Evolutionary conservation across 345 rosid genomes (phyloP).

Genomic region (Bretschneidera sinensis): DNA sequence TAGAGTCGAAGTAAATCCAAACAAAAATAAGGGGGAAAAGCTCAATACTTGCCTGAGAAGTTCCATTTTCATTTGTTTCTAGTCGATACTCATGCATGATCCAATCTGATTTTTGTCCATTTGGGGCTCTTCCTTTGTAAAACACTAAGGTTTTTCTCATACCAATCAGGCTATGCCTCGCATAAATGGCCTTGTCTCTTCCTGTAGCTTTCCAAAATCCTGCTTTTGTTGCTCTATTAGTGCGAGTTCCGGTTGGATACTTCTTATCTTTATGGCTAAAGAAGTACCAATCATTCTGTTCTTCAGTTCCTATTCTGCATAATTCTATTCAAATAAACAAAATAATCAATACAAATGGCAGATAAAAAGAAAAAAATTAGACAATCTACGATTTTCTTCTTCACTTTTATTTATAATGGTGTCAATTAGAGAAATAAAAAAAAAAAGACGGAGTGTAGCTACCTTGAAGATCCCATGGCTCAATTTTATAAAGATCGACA

Average conservation of each 20-base stretch:
- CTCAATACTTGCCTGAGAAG: constrained; percentile 84
- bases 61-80: constrained; percentile 85
- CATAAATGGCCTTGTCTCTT: constrained; percentile 85
- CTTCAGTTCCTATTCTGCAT: constrained; percentile 87
- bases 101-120: constrained; percentile 93
- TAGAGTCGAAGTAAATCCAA: too few relatives aligned
- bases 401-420: too few relatives aligned
- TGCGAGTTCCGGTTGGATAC: constrained; percentile 96
- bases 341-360: neutral
- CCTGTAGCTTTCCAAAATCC: constrained; percentile 99
- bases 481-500: constrained; percentile 75
- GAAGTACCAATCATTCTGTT: constrained; percentile 93
- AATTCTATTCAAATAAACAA: constrained; percentile 34
- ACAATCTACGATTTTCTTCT: too few relatives aligned
- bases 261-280: constrained; percentile 98
- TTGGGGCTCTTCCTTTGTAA: constrained; percentile 95
- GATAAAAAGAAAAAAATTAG: too few relatives aligned
- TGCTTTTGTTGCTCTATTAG: constrained; percentile 92
- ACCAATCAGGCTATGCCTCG: constrained; percentile 68
- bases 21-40: too few relatives aligned
- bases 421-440: too few relatives aligned
- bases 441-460: too few relatives aligned
- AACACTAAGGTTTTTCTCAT: constrained; percentile 96
- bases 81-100: constrained; percentile 97
- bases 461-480: constrained; percentile 88